A percentile compares a stretch with the other conserved stretches of the same genome.
Conservation (phyloP, 208 protist species). For the Crithidia thermophila region DNA sequence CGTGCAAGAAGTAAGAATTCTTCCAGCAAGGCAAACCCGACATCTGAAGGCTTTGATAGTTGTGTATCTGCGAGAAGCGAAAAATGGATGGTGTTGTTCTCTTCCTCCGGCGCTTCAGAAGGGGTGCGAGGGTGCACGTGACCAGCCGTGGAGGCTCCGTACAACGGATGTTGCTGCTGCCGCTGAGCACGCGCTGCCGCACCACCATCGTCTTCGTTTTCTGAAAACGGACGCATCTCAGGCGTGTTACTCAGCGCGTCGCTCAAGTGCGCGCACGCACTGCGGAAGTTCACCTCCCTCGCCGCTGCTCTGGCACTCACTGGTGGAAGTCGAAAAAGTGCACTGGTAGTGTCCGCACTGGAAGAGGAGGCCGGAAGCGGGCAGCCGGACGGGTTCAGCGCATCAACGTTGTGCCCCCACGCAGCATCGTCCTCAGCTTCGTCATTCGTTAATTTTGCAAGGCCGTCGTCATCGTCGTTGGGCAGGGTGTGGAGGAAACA, state of each 20-base stretch:
- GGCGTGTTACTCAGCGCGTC: background rate
- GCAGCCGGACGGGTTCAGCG: no score
- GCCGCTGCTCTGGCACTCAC: background rate
- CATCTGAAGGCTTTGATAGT: slow-evolving; percentile 1
- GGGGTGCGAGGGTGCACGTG: slow-evolving; percentile 1
- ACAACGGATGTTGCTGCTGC: no score
- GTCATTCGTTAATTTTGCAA: background rate
- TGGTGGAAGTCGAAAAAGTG: no score
- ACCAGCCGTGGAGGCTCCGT: no score
- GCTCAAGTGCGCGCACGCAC: slow-evolving; percentile 10
- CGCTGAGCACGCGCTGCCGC: no score
- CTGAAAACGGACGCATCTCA: background rate
- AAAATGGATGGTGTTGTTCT: no score
- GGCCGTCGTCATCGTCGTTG: slow-evolving; percentile 16
- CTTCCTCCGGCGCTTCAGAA: background rate
- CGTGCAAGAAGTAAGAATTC: slow-evolving; percentile 11
- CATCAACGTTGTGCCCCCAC: no score
- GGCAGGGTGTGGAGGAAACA: slow-evolving; percentile 42
- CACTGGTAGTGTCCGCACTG: no score
- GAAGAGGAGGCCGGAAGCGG: no score
- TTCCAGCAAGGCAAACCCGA: slow-evolving; percentile 17
- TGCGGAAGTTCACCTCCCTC: slow-evolving; percentile 29
- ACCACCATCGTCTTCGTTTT: background rate
- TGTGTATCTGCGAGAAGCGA: background rate
- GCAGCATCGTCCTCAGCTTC: background rate